These are phyloP conservation scores for Senna siamea DNA, from an alignment of 306 rosid genomes.

Conservation along the genomic window DNA sequence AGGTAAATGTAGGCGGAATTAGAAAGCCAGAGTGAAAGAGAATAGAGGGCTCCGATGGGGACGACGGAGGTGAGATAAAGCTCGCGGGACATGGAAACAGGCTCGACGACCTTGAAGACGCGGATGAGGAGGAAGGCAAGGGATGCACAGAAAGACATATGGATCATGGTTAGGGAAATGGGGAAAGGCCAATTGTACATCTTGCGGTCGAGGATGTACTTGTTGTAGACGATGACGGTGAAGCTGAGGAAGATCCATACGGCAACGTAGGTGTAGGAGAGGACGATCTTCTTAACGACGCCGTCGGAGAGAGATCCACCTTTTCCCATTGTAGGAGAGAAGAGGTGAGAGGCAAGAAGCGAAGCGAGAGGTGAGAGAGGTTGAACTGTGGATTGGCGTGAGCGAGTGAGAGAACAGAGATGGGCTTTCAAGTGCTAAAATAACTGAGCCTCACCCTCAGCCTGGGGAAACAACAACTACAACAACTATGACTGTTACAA, in stretches of 20 bases:
- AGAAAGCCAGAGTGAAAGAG: conserved; percentile 87
- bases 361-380: background rate
- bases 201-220: conserved; percentile 92
- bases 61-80: conserved; percentile 79
- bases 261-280: conserved; percentile 81
- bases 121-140: conserved; percentile 73
- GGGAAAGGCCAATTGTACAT: conserved; percentile 92
- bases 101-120: conserved; percentile 70
- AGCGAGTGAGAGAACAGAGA: background rate
- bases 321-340: conserved; percentile 58
- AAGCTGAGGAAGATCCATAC: conserved; percentile 89
- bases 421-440: background rate
- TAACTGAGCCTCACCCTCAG: background rate
- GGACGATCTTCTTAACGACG: conserved; percentile 72
- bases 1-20: conserved; percentile 91
- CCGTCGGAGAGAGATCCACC: conserved; percentile 82
- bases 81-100: conserved; percentile 70
- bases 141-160: conserved; percentile 87
- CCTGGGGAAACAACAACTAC: too few species aligned
- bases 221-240: conserved; percentile 95
- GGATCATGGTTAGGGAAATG: conserved; percentile 92
- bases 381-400: background rate
- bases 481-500: background rate
- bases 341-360: background rate
- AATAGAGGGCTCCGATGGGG: conserved; percentile 86